Evolutionary conservation across 1,284 basidiomycete species (phyloP).

Genomic region (Cryptococcus sp.): DNA sequence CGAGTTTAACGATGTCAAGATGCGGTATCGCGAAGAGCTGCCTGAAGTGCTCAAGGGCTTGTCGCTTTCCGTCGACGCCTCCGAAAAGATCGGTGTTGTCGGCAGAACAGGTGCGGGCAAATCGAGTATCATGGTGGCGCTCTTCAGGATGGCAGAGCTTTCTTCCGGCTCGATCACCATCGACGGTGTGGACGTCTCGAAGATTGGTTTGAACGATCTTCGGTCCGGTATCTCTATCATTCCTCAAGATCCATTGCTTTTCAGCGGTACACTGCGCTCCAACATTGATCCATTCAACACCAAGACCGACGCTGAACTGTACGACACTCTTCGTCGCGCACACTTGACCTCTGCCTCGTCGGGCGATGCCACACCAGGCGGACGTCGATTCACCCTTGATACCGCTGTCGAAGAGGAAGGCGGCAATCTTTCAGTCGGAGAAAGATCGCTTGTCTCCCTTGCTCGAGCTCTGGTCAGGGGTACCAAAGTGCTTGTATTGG

Average conservation of each 20-base stretch:
- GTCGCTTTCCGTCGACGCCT: constrained; percentile 54
- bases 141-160: constrained; percentile 57
- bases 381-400: constrained; percentile 71
- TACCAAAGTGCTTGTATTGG: constrained; percentile 63
- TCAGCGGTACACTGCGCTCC: constrained; percentile 61
- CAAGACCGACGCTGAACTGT: constrained; percentile 72
- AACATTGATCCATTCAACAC: constrained; percentile 73
- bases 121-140: constrained; percentile 59
- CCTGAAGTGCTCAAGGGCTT: constrained; percentile 64
- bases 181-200: constrained; percentile 55
- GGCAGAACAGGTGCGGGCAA: constrained; percentile 63
- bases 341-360: constrained; percentile 61
- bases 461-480: constrained; percentile 66
- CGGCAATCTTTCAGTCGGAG: constrained; percentile 69
- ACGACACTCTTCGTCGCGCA: constrained; percentile 78
- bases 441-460: constrained; percentile 67
- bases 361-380: constrained; percentile 11
- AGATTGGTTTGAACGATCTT: constrained; percentile 59
- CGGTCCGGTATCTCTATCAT: constrained; percentile 65
- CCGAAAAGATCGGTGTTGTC: constrained; percentile 61
- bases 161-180: constrained; percentile 53
- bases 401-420: constrained; percentile 83
- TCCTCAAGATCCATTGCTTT: constrained; percentile 76
- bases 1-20: constrained; percentile 53
- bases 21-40: constrained; percentile 58